Evolutionary conservation across 1,139 yeast species (phyloP), one percentile per base, ranked within the genome.

Genomic region (Suhomyces wounanorum): DNA sequence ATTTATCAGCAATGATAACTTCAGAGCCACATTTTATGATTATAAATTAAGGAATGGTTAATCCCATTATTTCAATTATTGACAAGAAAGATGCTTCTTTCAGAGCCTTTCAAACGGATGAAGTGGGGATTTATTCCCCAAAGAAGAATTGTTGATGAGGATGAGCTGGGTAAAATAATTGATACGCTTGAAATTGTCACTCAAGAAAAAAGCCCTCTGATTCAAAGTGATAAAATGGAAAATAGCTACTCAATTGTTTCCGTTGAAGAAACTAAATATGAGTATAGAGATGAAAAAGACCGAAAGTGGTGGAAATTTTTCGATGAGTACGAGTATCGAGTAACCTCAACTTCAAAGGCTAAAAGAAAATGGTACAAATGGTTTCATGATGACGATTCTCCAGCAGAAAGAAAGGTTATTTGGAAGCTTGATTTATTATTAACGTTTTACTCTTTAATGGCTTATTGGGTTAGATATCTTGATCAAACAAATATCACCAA

Each of bases 381-480:
- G 89, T 84, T 80, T 56, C 80, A 81, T 55, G 79, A 78, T 35
- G 73, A 70, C 49, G 82, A 77, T 54, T 71, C 87, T 1, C 74
- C 77, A 2, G 82, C 75, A 8, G 79, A 75, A 83, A 82, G 68
- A 66, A 79, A 55, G 43, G 67, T 87, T 43, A 70, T 87, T 43
- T 65, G 79, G 62, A 87, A 87, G 62, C 65, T 87, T 44, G 94
- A 87, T 62, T 47, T 85, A 8, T 59, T 84, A 43, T 70, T 87
- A 53, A 79, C 87, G 2, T 66, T 82, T 40, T 85, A 82, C 62
- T 76, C 86, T 26, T 72, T 85, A 59, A 68, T 83, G 66, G 81
- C 84, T 17, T 85, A 84, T 63, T 87, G 89, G 87, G 84, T 83
- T 43, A 85, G 85, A 61, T 83, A 82, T 48, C 69, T 87, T 48